A percentile compares a stretch with the other conserved stretches of the same genome.
phyloP scores from a whole-genome alignment of 805 yeast genomes.

The Ascoidea rubescens region DNA sequence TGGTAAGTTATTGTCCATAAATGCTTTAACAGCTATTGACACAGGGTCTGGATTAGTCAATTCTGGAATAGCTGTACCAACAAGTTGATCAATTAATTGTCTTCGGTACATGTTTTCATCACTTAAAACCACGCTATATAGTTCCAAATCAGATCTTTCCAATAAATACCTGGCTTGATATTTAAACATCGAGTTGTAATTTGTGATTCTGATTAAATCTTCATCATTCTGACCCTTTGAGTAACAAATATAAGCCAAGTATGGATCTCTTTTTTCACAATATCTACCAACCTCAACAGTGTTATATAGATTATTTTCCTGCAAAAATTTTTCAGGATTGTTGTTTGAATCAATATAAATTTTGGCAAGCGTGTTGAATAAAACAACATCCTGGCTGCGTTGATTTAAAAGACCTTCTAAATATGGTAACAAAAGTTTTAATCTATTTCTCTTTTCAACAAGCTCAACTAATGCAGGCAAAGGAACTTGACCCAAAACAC shows the following conservation, averaged over 20 bases:
- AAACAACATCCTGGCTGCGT: constrained; percentile 82
- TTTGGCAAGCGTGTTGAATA: constrained; percentile 90
- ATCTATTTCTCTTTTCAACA: constrained; percentile 92
- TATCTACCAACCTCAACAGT: constrained; percentile 93
- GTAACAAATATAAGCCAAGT: constrained; percentile 92
- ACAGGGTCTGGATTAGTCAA: constrained; percentile 86
- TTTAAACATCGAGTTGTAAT: constrained; percentile 95
- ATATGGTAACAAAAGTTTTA: constrained; percentile 84
- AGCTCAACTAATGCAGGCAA: constrained; percentile 78
- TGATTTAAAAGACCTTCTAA: constrained; percentile 76
- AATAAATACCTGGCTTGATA: constrained; percentile 96
- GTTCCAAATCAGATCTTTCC: constrained; percentile 67
- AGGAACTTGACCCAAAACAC: constrained; percentile 92
- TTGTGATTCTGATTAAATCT: constrained; percentile 83
- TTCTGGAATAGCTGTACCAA: constrained; percentile 93
- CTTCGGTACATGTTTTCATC: constrained; percentile 78
- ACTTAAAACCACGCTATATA: constrained; percentile 72
- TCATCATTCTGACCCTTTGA: constrained; percentile 89
- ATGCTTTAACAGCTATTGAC: constrained; percentile 85
- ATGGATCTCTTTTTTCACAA: constrained; percentile 99
- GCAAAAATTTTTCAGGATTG: constrained; percentile 91
- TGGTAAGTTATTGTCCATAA: constrained; percentile 91
- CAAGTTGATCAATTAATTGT: constrained; percentile 84
- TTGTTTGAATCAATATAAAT: constrained; percentile 96
- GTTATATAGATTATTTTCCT: constrained; percentile 81